These are phyloP conservation scores for Exobasidium cylindrosporum DNA, from an alignment of 1,284 basidiomycete species.

Conservation along the genomic window DNA sequence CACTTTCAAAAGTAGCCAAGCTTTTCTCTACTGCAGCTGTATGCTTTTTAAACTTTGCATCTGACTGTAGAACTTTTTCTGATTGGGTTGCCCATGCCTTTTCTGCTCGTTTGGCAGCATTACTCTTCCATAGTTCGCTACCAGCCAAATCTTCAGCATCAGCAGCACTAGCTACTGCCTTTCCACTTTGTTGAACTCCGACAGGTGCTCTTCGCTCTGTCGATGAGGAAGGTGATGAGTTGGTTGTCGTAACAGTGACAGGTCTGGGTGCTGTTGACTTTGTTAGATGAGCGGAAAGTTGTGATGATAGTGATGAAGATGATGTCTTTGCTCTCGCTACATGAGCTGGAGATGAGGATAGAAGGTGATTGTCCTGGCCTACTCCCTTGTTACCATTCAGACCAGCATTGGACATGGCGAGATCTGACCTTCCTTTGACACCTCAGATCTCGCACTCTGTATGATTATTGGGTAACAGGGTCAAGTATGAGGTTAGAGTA, in stretches of 20 bases:
- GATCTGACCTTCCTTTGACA: background rate
- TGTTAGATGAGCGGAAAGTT: constrained; percentile 6
- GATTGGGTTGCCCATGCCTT: constrained; percentile 48
- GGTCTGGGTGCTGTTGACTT: background rate
- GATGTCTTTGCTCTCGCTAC: background rate
- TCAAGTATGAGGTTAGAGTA: too few relatives aligned
- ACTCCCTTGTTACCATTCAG: background rate
- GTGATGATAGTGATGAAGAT: constrained; percentile 3
- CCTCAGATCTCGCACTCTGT: background rate
- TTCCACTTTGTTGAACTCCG: constrained; percentile 1
- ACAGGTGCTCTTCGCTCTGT: background rate
- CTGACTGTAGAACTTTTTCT: constrained; percentile 56
- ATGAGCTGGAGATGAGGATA: background rate
- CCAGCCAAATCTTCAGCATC: constrained; percentile 3
- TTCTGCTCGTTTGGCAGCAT: constrained; percentile 48
- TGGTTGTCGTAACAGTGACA: background rate
- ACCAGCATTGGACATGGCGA: background rate
- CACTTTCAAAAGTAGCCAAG: constrained; percentile 86
- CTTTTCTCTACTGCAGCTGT: constrained; percentile 84
- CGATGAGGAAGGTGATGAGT: background rate
- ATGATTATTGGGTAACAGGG: too few relatives aligned
- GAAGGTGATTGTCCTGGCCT: background rate
- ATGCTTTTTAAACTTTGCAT: constrained; percentile 97
- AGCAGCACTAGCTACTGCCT: constrained; percentile 6
- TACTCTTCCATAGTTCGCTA: constrained; percentile 36